These are phyloP conservation scores for Tricladium varicosporioides DNA, from an alignment of 2,329 filamentous ascomycete genomes.

Conservation along the genomic window DNA sequence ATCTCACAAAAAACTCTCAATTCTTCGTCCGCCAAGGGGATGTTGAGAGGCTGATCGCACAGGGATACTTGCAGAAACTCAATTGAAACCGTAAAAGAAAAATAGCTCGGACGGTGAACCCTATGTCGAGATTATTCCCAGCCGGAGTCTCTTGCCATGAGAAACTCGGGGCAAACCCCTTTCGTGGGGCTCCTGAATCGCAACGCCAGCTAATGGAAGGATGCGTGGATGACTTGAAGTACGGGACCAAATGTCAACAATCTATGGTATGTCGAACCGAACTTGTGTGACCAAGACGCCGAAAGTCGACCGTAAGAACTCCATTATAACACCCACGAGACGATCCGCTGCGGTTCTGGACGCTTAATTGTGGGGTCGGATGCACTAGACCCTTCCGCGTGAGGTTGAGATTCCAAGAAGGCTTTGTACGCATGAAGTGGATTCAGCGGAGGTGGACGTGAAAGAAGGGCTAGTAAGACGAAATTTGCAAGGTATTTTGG, in stretches of 20 bases:
- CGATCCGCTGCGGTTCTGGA: not conserved
- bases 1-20: constrained; percentile 95
- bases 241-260: too few species aligned
- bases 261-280: too few species aligned
- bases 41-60: constrained; percentile 88
- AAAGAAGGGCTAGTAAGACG: too few species aligned
- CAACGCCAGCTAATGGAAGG: not conserved
- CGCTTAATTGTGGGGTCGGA: not conserved
- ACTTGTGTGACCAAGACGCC: too few species aligned
- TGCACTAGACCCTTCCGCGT: not conserved
- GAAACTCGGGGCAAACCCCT: not conserved
- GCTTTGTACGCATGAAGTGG: not conserved
- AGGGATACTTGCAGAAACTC: constrained; percentile 91
- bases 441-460: not conserved
- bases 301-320: too few species aligned
- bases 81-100: constrained; percentile 48
- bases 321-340: not conserved
- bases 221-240: not conserved
- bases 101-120: not conserved
- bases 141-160: not conserved
- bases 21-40: constrained; percentile 96
- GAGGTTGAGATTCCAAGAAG: not conserved
- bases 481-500: not conserved
- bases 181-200: too few species aligned
- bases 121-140: not conserved